phyloP scores from a whole-genome alignment of 1,284 basidiomycete genomes.

The Volvariella volvacea region DNA sequence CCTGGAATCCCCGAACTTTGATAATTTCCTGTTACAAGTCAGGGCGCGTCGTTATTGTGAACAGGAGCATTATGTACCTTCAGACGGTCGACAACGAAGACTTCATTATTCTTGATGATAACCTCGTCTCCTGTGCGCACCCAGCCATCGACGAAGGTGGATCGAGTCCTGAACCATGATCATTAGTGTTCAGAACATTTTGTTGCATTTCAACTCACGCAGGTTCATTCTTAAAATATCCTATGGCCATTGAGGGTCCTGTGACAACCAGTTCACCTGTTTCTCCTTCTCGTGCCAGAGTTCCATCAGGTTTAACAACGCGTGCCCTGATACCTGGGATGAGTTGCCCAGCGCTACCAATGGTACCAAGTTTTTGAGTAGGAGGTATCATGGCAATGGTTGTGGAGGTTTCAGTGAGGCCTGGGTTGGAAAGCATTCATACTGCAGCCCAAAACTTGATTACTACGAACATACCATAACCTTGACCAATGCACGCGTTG shows the following conservation, averaged over 20 bases:
- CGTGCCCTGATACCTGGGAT: conserved; percentile 47
- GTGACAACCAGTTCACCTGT: conserved; percentile 59
- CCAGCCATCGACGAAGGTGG: conserved; percentile 57
- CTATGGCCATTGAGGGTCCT: conserved; percentile 51
- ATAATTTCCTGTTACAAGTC: conserved; percentile 42
- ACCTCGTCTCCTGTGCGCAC: conserved; percentile 62
- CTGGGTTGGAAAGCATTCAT: conserved; percentile 19
- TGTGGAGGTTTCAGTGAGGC: conserved; percentile 37
- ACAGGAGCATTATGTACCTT: conserved; percentile 33
- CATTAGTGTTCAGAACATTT: not conserved
- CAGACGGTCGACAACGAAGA: conserved; percentile 58
- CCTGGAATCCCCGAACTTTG: conserved; percentile 52
- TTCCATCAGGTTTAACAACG: conserved; percentile 56
- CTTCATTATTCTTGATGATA: conserved; percentile 43
- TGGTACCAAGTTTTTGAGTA: conserved; percentile 41
- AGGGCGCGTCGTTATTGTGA: not conserved
- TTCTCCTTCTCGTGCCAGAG: conserved; percentile 53
- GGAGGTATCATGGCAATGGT: conserved; percentile 35
- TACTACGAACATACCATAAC: conserved; percentile 29
- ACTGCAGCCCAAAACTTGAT: not conserved
- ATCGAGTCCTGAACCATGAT: conserved; percentile 36
- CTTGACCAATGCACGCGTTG: conserved; percentile 39
- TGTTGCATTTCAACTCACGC: conserved; percentile 36
- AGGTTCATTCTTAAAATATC: conserved; percentile 46
- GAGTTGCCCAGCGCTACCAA: conserved; percentile 53